Evolutionary conservation across 2,329 filamentous ascomycete genomes (phyloP).

Genomic region (Hysterium pulicare): DNA sequence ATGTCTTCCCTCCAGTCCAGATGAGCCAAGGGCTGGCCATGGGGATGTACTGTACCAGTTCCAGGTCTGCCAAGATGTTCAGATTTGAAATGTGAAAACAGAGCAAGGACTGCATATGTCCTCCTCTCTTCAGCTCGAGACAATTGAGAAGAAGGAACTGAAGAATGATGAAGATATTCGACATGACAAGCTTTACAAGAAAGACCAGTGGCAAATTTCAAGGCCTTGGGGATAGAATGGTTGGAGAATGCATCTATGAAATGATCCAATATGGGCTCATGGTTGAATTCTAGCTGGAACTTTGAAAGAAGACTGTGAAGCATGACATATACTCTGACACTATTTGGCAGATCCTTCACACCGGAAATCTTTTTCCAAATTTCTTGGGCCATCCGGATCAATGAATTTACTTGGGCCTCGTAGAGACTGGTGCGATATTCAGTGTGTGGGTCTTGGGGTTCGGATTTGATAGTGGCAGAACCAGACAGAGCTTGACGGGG

Average conservation of each 20-base stretch:
- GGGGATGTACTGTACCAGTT: slow-evolving; percentile 14
- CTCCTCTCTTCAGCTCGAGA: slow-evolving; percentile 37
- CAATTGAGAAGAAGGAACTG: slow-evolving; percentile 30
- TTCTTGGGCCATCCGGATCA: slow-evolving; percentile 52
- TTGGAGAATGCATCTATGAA: slow-evolving; percentile 44
- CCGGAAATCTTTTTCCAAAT: slow-evolving; percentile 61
- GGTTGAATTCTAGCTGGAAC: slow-evolving; percentile 57
- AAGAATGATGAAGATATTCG: slow-evolving; percentile 23
- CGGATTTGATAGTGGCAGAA: not conserved
- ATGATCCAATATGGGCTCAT: slow-evolving; percentile 58
- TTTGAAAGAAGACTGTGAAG: slow-evolving; percentile 60
- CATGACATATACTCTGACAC: slow-evolving; percentile 61
- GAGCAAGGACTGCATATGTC: slow-evolving; percentile 48
- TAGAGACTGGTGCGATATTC: slow-evolving; percentile 32
- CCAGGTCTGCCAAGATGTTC: slow-evolving; percentile 44
- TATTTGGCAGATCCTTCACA: slow-evolving; percentile 60
- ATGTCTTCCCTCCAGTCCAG: slow-evolving; percentile 60
- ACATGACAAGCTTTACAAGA: slow-evolving; percentile 42
- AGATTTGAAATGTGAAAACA: slow-evolving; percentile 59
- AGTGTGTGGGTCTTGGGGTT: slow-evolving; percentile 2
- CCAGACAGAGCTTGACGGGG: not conserved
- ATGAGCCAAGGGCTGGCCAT: slow-evolving; percentile 19
- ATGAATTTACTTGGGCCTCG: slow-evolving; percentile 40
- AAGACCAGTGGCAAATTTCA: slow-evolving; percentile 45
- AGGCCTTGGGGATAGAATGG: slow-evolving; percentile 38